A percentile compares a stretch with the other conserved stretches of the same genome.
Conservation (phyloP, 225 moss, liverwort and hornwort species). For the Rhytidiadelphus loreus region DNA sequence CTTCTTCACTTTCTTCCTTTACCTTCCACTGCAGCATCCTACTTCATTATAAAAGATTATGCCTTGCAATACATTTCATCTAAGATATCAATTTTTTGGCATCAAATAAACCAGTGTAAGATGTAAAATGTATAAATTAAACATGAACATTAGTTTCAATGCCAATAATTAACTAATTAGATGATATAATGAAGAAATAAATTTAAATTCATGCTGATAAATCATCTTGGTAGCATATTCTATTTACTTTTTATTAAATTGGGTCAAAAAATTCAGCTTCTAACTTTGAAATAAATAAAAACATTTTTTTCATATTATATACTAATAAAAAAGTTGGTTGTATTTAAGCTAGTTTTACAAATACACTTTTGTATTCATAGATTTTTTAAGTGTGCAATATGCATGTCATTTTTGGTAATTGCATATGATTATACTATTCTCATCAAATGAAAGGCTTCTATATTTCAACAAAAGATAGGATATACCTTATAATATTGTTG, state of each 20-base stretch:
- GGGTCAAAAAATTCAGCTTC: neutral
- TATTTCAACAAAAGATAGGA: neutral
- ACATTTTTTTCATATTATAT: neutral
- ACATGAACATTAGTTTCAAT: neutral
- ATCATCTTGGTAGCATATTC: neutral
- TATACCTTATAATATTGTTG: neutral
- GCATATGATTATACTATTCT: too few relatives aligned
- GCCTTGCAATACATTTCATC: neutral
- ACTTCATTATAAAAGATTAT: neutral
- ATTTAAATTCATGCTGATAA: too few relatives aligned
- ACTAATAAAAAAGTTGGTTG: neutral
- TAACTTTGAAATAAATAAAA: neutral
- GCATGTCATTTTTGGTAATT: neutral
- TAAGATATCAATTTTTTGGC: too few relatives aligned
- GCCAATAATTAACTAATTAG: too few relatives aligned
- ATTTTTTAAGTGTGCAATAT: neutral
- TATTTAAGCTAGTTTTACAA: neutral
- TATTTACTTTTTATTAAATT: too few relatives aligned
- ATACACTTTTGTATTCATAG: neutral
- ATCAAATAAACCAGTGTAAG: neutral
- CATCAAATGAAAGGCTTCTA: neutral
- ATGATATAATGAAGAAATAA: neutral
- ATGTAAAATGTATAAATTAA: neutral
- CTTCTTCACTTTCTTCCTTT: slow-evolving; percentile 1
- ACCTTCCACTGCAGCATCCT: slow-evolving; percentile 24